Evolutionary conservation across 1,139 yeast species (phyloP).

Genomic region (Geotrichum reessii): DNA sequence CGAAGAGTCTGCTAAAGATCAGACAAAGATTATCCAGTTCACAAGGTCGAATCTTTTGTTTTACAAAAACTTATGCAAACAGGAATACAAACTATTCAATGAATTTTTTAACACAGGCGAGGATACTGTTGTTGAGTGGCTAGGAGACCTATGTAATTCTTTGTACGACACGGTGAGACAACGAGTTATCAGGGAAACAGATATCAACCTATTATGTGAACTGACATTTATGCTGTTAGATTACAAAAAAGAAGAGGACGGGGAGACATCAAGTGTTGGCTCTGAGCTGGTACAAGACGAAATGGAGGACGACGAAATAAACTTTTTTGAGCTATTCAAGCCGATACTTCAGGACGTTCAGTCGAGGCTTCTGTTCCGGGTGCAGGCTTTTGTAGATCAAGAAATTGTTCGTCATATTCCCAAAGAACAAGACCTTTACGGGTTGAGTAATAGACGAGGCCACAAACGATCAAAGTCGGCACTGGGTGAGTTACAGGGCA

Average conservation of each 20-base stretch:
- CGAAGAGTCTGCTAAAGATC: conserved; percentile 26
- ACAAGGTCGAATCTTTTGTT: conserved; percentile 26
- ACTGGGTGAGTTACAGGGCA: conserved; percentile 6
- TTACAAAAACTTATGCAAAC: conserved; percentile 53
- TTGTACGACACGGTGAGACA: conserved; percentile 66
- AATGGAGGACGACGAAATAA: conserved; percentile 32
- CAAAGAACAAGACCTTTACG: conserved; percentile 54
- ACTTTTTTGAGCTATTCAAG: conserved; percentile 56
- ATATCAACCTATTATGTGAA: conserved; percentile 65
- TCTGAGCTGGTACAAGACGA: conserved; percentile 1
- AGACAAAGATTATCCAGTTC: conserved; percentile 28
- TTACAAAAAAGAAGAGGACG: conserved; percentile 53
- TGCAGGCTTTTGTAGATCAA: conserved; percentile 65
- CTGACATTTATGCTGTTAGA: conserved; percentile 65
- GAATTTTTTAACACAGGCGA: conserved; percentile 44
- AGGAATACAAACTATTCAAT: conserved; percentile 56
- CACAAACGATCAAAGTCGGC: conserved; percentile 9
- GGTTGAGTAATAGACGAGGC: conserved; percentile 46
- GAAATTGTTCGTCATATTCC: conserved; percentile 65
- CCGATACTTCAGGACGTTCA: conserved; percentile 76
- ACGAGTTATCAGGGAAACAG: conserved; percentile 60
- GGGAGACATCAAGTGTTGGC: conserved; percentile 21
- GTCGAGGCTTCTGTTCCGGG: conserved; percentile 69
- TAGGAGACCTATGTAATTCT: conserved; percentile 63
- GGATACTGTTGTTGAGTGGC: conserved; percentile 47